Evolutionary conservation across 805 yeast species (phyloP).

Genomic region (Blastobotrys americana): DNA sequence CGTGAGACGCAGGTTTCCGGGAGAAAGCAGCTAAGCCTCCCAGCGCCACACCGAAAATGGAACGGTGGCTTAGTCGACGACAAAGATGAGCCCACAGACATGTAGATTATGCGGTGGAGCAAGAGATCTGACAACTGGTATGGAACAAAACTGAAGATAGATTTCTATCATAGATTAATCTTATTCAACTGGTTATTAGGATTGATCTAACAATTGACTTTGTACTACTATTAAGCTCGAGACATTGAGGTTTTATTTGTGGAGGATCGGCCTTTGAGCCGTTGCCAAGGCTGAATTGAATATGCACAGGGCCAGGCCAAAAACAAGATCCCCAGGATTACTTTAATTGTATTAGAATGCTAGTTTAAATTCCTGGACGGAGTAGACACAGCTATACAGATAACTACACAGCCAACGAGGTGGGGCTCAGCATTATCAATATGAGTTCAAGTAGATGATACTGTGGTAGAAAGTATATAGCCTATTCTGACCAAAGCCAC

Average conservation of each 20-base stretch:
- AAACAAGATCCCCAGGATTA: background rate
- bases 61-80: background rate
- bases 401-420: too few species aligned
- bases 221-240: background rate
- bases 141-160: background rate
- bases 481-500: too few species aligned
- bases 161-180: too few species aligned
- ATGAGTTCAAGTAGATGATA: too few species aligned
- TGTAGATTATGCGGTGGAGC: too few species aligned
- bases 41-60: background rate
- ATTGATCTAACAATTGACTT: too few species aligned
- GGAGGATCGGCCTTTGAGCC: background rate
- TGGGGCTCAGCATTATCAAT: too few species aligned
- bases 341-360: too few species aligned
- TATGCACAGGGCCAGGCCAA: background rate
- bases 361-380: too few species aligned
- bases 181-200: background rate
- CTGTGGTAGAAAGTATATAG: too few species aligned
- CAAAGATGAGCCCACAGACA: too few species aligned
- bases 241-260: background rate
- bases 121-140: background rate
- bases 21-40: background rate
- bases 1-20: background rate
- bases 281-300: background rate
- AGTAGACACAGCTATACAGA: too few species aligned